Evolutionary conservation across 2,329 filamentous ascomycete species (phyloP).

Genomic region (Epicoccum sorghinum): DNA sequence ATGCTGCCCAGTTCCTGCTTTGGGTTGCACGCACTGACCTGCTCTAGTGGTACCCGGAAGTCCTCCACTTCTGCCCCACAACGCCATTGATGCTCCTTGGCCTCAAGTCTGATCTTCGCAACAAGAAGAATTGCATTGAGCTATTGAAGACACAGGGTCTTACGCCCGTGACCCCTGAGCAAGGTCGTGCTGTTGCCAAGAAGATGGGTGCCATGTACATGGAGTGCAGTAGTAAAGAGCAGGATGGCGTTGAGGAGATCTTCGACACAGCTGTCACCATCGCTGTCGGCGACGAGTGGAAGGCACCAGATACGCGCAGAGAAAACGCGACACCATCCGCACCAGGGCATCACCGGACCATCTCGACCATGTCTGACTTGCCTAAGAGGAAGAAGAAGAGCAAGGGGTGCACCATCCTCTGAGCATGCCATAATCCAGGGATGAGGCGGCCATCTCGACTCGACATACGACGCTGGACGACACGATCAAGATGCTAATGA

Average conservation of each 20-base stretch:
- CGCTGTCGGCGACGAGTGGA: constrained; percentile 75
- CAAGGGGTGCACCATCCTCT: constrained; percentile 49
- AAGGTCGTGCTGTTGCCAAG: constrained; percentile 83
- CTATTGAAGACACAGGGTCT: constrained; percentile 97
- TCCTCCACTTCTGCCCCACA: constrained; percentile 97
- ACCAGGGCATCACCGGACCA: constrained; percentile 21
- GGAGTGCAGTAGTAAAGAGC: constrained; percentile 98
- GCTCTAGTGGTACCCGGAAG: constrained; percentile 96
- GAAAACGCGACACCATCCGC: constrained; percentile 22
- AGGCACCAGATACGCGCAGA: constrained; percentile 31
- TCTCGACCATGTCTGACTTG: constrained; percentile 30
- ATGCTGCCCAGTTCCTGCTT: constrained; percentile 32
- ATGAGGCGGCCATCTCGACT: constrained; percentile 37
- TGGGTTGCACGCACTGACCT: constrained; percentile 33
- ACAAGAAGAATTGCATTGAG: constrained; percentile 96
- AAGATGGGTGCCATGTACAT: constrained; percentile 97
- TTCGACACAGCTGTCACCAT: constrained; percentile 91
- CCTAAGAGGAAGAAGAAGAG: constrained; percentile 44
- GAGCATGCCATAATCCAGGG: constrained; percentile 25
- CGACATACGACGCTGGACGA: constrained; percentile 49
- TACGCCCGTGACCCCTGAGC: constrained; percentile 89
- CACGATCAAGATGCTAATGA: constrained; percentile 50
- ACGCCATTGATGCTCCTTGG: constrained; percentile 95
- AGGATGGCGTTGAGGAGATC: constrained; percentile 93
- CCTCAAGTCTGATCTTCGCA: constrained; percentile 93